Conservation (phyloP, 1,284 basidiomycete genomes). For the Tetrapyrgos nigripes region DNA sequence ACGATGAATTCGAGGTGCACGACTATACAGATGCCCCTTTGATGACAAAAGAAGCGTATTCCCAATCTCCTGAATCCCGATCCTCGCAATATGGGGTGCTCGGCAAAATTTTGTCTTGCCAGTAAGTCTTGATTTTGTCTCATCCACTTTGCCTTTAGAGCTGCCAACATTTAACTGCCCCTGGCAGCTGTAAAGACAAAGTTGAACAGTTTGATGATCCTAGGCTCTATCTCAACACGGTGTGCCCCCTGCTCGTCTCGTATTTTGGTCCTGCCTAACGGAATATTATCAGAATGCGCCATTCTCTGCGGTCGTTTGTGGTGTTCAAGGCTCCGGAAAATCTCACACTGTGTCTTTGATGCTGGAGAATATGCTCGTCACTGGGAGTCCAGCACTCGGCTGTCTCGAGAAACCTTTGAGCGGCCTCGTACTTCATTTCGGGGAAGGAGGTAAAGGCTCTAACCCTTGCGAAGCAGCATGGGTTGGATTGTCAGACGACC, state of each 20-base stretch:
- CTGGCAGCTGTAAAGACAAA: slow-evolving; percentile 39
- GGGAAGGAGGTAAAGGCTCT: slow-evolving; percentile 63
- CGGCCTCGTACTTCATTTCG: slow-evolving; percentile 72
- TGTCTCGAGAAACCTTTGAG: slow-evolving; percentile 57
- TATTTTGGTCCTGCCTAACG: not conserved
- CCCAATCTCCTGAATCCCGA: slow-evolving; percentile 37
- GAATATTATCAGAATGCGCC: slow-evolving; percentile 55
- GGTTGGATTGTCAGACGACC: slow-evolving; percentile 49
- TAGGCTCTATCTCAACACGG: slow-evolving; percentile 67
- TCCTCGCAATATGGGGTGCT: slow-evolving; percentile 63
- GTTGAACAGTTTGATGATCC: slow-evolving; percentile 44
- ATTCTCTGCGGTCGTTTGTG: slow-evolving; percentile 64
- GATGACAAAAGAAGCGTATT: slow-evolving; percentile 58
- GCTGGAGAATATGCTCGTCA: slow-evolving; percentile 70
- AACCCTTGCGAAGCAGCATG: slow-evolving; percentile 72
- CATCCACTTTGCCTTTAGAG: not conserved
- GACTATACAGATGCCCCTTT: slow-evolving; percentile 60
- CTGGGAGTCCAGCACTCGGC: slow-evolving; percentile 54
- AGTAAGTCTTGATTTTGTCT: slow-evolving; percentile 38
- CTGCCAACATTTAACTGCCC: not conserved
- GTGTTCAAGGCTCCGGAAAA: slow-evolving; percentile 74
- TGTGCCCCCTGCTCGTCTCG: slow-evolving; percentile 30
- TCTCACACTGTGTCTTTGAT: slow-evolving; percentile 72
- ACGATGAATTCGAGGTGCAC: slow-evolving; percentile 31
- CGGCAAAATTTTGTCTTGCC: slow-evolving; percentile 50